These are phyloP conservation scores for Lithocarpus polystachyus DNA, from an alignment of 306 rosid genomes.

Conservation along the genomic window DNA sequence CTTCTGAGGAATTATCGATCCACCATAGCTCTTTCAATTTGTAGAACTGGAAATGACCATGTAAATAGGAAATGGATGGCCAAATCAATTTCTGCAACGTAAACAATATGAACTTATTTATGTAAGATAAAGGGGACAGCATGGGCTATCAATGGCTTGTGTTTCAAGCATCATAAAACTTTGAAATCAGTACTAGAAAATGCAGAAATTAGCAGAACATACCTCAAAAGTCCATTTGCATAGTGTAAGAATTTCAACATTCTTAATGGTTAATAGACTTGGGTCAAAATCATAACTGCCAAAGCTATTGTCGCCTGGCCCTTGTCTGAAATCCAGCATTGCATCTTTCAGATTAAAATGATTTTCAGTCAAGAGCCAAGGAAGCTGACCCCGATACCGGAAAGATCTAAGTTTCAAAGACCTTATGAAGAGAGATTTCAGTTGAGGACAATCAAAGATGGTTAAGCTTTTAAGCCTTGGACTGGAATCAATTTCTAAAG, in stretches of 20 bases:
- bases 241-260: conserved; percentile 52
- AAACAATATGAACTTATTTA: background rate
- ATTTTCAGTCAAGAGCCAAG: conserved; percentile 44
- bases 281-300: conserved; percentile 58
- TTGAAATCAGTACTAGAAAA: background rate
- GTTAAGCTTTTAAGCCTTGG: conserved; percentile 48
- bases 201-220: background rate
- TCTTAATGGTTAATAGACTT: conserved; percentile 61
- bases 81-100: conserved; percentile 59
- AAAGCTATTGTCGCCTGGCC: conserved; percentile 29
- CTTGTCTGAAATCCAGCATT: conserved; percentile 70
- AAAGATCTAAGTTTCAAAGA: conserved; percentile 52
- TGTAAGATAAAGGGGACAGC: background rate
- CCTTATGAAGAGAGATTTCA: conserved; percentile 46
- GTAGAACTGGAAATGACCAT: conserved; percentile 56
- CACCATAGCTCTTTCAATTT: conserved; percentile 65
- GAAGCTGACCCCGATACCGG: conserved; percentile 52
- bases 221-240: conserved; percentile 83
- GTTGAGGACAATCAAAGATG: conserved; percentile 54
- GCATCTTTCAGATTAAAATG: conserved; percentile 71
- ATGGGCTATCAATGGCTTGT: background rate
- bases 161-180: background rate
- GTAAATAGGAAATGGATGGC: conserved; percentile 52
- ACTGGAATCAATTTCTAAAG: conserved; percentile 41
- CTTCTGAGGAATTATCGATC: conserved; percentile 51